A percentile compares a stretch with the other conserved stretches of the same genome.
These are phyloP conservation scores for Lecanoromycetidae sp. DNA, from an alignment of 2,329 filamentous ascomycete genomes.

Conservation along the genomic window DNA sequence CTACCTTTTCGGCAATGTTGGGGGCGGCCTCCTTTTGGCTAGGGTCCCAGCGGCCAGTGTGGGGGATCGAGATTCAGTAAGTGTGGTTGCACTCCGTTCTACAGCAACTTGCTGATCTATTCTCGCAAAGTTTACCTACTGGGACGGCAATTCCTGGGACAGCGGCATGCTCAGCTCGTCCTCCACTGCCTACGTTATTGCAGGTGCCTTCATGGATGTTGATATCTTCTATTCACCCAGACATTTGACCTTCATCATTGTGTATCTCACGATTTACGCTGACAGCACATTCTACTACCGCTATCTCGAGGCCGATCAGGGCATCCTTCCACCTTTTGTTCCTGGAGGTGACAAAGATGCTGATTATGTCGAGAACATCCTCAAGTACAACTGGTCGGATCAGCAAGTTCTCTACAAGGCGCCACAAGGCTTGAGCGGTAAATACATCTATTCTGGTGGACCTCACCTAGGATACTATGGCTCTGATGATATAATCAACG, in stretches of 20 bases:
- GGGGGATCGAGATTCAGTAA: slow-evolving; percentile 18
- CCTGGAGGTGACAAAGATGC: slow-evolving; percentile 18
- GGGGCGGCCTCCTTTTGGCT: slow-evolving; percentile 22
- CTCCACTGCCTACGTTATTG: slow-evolving; percentile 21
- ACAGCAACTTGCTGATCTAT: background rate
- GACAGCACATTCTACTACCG: slow-evolving; percentile 27
- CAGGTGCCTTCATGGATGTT: slow-evolving; percentile 22
- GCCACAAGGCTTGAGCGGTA: slow-evolving; percentile 16
- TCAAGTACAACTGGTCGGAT: slow-evolving; percentile 23
- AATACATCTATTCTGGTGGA: slow-evolving; percentile 24
- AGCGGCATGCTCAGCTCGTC: slow-evolving; percentile 17
- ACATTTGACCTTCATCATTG: slow-evolving; percentile 24
- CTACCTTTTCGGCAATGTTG: slow-evolving; percentile 24
- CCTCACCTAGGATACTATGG: slow-evolving; percentile 25
- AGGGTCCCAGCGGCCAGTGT: slow-evolving; percentile 18
- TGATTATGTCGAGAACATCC: slow-evolving; percentile 22
- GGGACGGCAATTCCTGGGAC: slow-evolving; percentile 22
- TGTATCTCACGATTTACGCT: slow-evolving; percentile 23
- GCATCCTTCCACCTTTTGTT: slow-evolving; percentile 21
- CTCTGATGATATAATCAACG: slow-evolving; percentile 23
- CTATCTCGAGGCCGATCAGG: slow-evolving; percentile 20
- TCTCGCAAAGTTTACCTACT: slow-evolving; percentile 22
- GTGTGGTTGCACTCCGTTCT: background rate
- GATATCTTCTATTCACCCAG: slow-evolving; percentile 25
- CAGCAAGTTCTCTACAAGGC: slow-evolving; percentile 22